Evolutionary conservation across 2,329 filamentous ascomycete genomes (phyloP).

Genomic region (Trichophyton rubrum): DNA sequence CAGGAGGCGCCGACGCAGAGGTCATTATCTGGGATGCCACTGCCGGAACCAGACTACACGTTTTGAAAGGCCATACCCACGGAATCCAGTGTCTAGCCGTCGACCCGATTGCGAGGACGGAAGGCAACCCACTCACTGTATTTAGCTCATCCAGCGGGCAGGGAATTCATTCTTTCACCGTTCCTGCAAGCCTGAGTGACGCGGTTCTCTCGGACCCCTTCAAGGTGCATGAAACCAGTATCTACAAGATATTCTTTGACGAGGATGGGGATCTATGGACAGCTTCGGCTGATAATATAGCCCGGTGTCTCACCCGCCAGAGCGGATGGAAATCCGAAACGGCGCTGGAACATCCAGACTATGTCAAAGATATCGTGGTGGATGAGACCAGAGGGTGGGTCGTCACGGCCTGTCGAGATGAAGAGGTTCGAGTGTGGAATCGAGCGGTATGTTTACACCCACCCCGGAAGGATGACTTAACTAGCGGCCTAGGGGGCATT

Average conservation of each 20-base stretch:
- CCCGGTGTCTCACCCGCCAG: conserved; percentile 61
- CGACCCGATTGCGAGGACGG: conserved; percentile 50
- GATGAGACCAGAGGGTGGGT: conserved; percentile 60
- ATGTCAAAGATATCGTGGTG: conserved; percentile 70
- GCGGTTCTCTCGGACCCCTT: conserved; percentile 52
- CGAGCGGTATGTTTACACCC: conserved; percentile 30
- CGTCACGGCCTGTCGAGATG: conserved; percentile 78
- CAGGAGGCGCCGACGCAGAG: conserved; percentile 65
- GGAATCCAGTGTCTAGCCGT: conserved; percentile 68
- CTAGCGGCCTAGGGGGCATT: background rate
- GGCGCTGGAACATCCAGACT: conserved; percentile 68
- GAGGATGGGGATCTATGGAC: conserved; percentile 72
- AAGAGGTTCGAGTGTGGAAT: conserved; percentile 87
- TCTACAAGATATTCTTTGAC: conserved; percentile 71
- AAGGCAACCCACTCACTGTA: conserved; percentile 40
- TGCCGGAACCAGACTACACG: conserved; percentile 57
- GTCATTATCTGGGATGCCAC: conserved; percentile 72
- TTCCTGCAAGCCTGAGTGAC: conserved; percentile 22
- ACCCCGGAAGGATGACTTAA: background rate
- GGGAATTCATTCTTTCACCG: conserved; percentile 56
- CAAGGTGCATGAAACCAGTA: conserved; percentile 75
- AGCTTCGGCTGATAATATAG: conserved; percentile 78
- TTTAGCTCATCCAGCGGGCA: conserved; percentile 73
- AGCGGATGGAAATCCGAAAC: conserved; percentile 61
- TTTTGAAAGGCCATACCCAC: conserved; percentile 63